phyloP scores from a whole-genome alignment of 2,329 filamentous ascomycete species.

The Colletotrichum sp. region DNA sequence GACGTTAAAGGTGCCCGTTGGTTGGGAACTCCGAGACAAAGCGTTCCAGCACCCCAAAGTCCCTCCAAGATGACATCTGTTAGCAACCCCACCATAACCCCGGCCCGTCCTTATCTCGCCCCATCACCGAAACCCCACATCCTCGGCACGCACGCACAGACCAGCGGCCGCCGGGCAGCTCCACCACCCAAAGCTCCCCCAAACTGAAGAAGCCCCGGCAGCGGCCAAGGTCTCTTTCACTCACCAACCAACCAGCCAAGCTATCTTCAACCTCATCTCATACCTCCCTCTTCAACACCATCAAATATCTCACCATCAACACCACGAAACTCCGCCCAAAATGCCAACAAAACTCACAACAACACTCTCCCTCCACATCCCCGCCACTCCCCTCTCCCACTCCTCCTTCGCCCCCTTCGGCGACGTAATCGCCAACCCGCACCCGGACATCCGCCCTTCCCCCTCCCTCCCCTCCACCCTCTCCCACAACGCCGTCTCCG shows the following conservation, averaged over 20 bases:
- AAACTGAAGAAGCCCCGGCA: not conserved
- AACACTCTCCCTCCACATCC: constrained; percentile 44
- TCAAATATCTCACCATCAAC: not conserved
- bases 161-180: not conserved
- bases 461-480: constrained; percentile 43
- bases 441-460: constrained; percentile 57
- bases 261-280: not conserved
- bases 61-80: not conserved
- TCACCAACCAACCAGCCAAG: not conserved
- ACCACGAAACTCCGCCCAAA: not conserved
- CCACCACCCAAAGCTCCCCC: not conserved
- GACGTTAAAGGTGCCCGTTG: not conserved
- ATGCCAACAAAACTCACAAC: constrained; percentile 9
- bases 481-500: constrained; percentile 54
- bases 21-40: constrained; percentile 11
- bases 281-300: not conserved
- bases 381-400: constrained; percentile 69
- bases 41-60: not conserved
- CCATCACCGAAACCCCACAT: not conserved
- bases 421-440: constrained; percentile 79
- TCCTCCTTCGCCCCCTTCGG: constrained; percentile 80
- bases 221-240: not conserved
- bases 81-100: not conserved
- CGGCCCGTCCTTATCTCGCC: not conserved
- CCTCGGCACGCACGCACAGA: not conserved